phyloP scores from a whole-genome alignment of 208 protist genomes.

The Kentomonas sorsogonicus region DNA sequence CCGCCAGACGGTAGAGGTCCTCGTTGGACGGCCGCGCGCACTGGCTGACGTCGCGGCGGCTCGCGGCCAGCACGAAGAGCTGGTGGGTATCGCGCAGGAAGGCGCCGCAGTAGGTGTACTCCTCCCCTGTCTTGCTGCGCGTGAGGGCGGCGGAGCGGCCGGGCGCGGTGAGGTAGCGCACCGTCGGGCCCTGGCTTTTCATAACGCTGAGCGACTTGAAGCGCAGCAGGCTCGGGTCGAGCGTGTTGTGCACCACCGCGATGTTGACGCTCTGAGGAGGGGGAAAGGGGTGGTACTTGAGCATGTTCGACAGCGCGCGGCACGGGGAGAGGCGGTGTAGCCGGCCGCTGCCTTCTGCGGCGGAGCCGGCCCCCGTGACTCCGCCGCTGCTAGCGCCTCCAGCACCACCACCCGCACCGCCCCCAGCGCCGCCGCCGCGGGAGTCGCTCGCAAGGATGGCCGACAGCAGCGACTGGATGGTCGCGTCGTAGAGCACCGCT shows the following conservation, averaged over 20 bases:
- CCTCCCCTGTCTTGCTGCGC: slow-evolving; percentile 16
- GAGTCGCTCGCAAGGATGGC: slow-evolving; percentile 20
- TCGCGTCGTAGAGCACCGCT: slow-evolving; percentile 72
- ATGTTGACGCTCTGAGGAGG: slow-evolving; percentile 49
- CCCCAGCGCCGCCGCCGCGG: too few species aligned
- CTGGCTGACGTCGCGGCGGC: slow-evolving; percentile 17
- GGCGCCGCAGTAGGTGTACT: slow-evolving; percentile 63
- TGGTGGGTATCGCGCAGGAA: slow-evolving; percentile 59
- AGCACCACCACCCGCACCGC: too few species aligned
- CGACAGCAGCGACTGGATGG: slow-evolving; percentile 44
- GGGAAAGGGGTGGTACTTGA: slow-evolving; percentile 72
- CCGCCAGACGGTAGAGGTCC: slow-evolving; percentile 22
- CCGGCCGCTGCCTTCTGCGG: too few species aligned
- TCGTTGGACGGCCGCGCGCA: slow-evolving; percentile 6
- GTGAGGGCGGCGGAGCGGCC: neutral
- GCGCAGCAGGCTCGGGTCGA: slow-evolving; percentile 48
- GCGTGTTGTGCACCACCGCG: slow-evolving; percentile 53
- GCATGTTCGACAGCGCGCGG: slow-evolving; percentile 53
- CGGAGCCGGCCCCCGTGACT: too few species aligned
- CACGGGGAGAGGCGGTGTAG: slow-evolving; percentile 29
- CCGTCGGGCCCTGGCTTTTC: neutral
- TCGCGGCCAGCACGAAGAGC: slow-evolving; percentile 60
- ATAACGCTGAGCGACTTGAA: slow-evolving; percentile 31
- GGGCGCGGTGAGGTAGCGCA: neutral
- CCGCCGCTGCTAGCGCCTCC: too few species aligned